phyloP scores from a whole-genome alignment of 1,284 basidiomycete genomes.

The Phellinidium pouzarii region DNA sequence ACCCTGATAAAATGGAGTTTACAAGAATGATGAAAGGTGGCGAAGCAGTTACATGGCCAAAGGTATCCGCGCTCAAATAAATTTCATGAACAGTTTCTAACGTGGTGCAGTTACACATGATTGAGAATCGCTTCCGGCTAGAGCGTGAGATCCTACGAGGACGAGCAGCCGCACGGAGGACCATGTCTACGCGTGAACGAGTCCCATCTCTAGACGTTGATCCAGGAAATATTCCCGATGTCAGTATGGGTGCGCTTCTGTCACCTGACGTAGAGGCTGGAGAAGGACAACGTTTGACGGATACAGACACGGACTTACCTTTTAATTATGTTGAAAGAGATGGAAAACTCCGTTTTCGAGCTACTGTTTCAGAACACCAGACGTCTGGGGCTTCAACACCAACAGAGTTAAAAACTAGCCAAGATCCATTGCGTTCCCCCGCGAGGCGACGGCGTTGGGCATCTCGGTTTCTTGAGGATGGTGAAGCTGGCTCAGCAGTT shows the following conservation, averaged over 20 bases:
- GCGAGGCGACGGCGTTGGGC: constrained; percentile 41
- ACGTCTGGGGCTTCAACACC: constrained; percentile 27
- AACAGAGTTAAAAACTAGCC: constrained; percentile 23
- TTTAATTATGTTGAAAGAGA: constrained; percentile 30
- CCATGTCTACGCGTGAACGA: constrained; percentile 32
- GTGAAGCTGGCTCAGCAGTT: constrained; percentile 16
- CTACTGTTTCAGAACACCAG: constrained; percentile 20
- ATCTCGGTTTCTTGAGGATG: constrained; percentile 34
- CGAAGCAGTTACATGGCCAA: constrained; percentile 91
- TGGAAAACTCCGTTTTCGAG: constrained; percentile 8
- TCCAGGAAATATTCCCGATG: constrained; percentile 13
- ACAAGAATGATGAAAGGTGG: constrained; percentile 82
- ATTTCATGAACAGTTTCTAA: background rate
- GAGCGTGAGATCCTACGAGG: constrained; percentile 82
- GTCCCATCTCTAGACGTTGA: constrained; percentile 13
- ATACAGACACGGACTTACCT: constrained; percentile 30
- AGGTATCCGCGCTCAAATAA: constrained; percentile 41
- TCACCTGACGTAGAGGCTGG: constrained; percentile 5
- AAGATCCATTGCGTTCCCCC: constrained; percentile 36
- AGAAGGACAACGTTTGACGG: constrained; percentile 6
- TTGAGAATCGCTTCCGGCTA: constrained; percentile 74
- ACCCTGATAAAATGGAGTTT: constrained; percentile 76
- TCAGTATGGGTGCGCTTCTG: constrained; percentile 11
- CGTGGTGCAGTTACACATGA: constrained; percentile 71
- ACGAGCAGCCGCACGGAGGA: constrained; percentile 63